These are phyloP conservation scores for Krasilnikovozyma curviuscula DNA, from an alignment of 768 basidiomycete species.

Conservation along the genomic window DNA sequence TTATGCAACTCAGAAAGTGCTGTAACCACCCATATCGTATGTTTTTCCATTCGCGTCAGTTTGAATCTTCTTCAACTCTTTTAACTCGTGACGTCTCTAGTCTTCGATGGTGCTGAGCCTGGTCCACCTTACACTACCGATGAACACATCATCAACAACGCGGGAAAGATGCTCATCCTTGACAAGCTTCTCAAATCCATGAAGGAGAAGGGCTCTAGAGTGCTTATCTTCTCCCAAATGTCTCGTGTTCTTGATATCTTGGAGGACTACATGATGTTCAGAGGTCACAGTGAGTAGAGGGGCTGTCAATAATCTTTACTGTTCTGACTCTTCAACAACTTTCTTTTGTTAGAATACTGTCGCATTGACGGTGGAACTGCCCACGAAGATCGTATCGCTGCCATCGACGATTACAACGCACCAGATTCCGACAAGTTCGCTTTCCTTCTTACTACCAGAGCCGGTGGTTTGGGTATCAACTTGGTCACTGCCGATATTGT, in stretches of 20 bases:
- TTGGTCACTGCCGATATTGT: constrained; percentile 87
- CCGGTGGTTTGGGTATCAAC: constrained; percentile 93
- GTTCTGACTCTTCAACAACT: not conserved
- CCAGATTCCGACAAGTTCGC: constrained; percentile 88
- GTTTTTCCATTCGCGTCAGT: constrained; percentile 10
- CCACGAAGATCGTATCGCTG: constrained; percentile 83
- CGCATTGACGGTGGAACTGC: constrained; percentile 90
- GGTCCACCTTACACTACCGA: constrained; percentile 97
- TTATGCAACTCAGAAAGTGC: constrained; percentile 64
- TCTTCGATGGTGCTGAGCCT: constrained; percentile 43
- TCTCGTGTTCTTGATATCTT: constrained; percentile 94
- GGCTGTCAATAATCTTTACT: not conserved
- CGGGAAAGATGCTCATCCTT: constrained; percentile 92
- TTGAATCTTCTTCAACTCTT: not conserved
- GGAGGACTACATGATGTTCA: constrained; percentile 90
- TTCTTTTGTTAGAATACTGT: constrained; percentile 52
- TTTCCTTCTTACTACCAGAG: constrained; percentile 87
- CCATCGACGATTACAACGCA: constrained; percentile 95
- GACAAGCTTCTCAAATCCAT: constrained; percentile 75
- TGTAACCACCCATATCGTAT: constrained; percentile 29
- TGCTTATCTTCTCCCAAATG: constrained; percentile 98
- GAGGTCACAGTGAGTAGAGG: constrained; percentile 50
- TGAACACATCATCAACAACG: constrained; percentile 83
- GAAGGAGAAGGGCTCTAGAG: constrained; percentile 83
- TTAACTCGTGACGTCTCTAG: constrained; percentile 6